Percentiles rank a stretch among this genome's conserved stretches.
Evolutionary conservation across 1,284 basidiomycete species (phyloP).

Genomic region (Trichosporon asahii): DNA sequence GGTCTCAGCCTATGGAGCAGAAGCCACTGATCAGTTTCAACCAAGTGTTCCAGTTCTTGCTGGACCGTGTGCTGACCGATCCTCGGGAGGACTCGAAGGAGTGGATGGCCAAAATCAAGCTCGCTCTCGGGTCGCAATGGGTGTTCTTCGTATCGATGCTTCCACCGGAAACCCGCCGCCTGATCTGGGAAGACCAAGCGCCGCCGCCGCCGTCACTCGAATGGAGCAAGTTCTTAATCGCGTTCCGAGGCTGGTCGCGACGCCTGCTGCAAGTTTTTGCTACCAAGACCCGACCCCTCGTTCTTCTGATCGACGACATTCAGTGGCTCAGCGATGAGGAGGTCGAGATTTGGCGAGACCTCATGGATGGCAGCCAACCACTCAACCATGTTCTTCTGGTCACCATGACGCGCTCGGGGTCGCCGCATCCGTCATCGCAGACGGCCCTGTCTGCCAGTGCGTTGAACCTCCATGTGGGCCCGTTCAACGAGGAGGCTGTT

Average conservation of each 20-base stretch:
- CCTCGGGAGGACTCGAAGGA: slow-evolving; percentile 36
- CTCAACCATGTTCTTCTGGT: slow-evolving; percentile 35
- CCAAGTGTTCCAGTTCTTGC: slow-evolving; percentile 41
- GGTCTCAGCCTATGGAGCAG: slow-evolving; percentile 39
- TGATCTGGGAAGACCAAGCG: slow-evolving; percentile 4
- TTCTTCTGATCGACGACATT: slow-evolving; percentile 45
- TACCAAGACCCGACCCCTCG: slow-evolving; percentile 32
- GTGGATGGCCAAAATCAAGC: slow-evolving; percentile 35
- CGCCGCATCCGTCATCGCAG: neutral
- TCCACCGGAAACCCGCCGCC: slow-evolving; percentile 20
- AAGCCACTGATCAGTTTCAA: slow-evolving; percentile 42
- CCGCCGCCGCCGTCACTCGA: slow-evolving; percentile 7
- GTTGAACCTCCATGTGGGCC: slow-evolving; percentile 20
- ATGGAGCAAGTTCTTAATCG: slow-evolving; percentile 32
- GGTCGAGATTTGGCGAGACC: slow-evolving; percentile 28
- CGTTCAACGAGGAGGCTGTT: slow-evolving; percentile 32
- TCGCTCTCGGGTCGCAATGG: slow-evolving; percentile 32
- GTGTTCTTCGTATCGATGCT: slow-evolving; percentile 38
- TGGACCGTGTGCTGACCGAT: slow-evolving; percentile 42
- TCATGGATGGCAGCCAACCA: slow-evolving; percentile 24
- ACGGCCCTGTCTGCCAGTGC: slow-evolving; percentile 14
- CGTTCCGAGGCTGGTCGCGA: slow-evolving; percentile 35
- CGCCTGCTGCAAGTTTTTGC: slow-evolving; percentile 45
- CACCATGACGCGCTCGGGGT: slow-evolving; percentile 19
- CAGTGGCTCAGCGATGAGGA: slow-evolving; percentile 45